These are phyloP conservation scores for Volvariella volvacea DNA, from an alignment of 1,284 basidiomycete species.

Conservation along the genomic window DNA sequence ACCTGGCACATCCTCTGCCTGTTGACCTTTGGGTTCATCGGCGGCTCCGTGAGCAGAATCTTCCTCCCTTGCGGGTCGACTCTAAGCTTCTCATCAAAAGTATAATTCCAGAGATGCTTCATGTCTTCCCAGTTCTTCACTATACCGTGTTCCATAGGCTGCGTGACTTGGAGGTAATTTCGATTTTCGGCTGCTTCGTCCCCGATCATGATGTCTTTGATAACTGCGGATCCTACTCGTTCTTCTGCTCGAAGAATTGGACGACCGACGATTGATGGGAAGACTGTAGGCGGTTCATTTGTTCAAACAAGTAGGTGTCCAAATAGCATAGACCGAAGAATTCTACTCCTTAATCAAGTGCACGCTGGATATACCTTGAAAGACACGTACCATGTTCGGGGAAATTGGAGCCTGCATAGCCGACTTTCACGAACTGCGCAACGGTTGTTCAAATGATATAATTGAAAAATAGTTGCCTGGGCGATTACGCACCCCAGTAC, in stretches of 20 bases:
- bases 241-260: slow-evolving; percentile 98
- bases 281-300: slow-evolving; percentile 61
- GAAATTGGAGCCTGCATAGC: slow-evolving; percentile 97
- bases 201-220: slow-evolving; percentile 98
- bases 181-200: slow-evolving; percentile 93
- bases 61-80: slow-evolving; percentile 87
- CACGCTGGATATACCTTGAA: slow-evolving; percentile 3
- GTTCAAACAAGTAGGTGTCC: too few species aligned
- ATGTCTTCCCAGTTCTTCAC: slow-evolving; percentile 99
- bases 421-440: slow-evolving; percentile 94
- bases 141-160: slow-evolving; percentile 99
- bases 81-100: slow-evolving; percentile 92
- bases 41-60: slow-evolving; percentile 96
- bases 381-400: slow-evolving; percentile 83
- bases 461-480: not conserved
- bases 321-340: not conserved
- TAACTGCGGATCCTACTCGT: slow-evolving; percentile 74
- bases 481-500: slow-evolving; percentile 6
- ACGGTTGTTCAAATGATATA: not conserved
- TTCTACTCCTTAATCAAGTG: not conserved
- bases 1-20: slow-evolving; percentile 93
- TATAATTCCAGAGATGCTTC: slow-evolving; percentile 98
- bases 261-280: slow-evolving; percentile 93
- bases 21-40: slow-evolving; percentile 97
- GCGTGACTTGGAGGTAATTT: slow-evolving; percentile 93